phyloP scores from a whole-genome alignment of 768 basidiomycete genomes.

The Tylopilus sp. region DNA sequence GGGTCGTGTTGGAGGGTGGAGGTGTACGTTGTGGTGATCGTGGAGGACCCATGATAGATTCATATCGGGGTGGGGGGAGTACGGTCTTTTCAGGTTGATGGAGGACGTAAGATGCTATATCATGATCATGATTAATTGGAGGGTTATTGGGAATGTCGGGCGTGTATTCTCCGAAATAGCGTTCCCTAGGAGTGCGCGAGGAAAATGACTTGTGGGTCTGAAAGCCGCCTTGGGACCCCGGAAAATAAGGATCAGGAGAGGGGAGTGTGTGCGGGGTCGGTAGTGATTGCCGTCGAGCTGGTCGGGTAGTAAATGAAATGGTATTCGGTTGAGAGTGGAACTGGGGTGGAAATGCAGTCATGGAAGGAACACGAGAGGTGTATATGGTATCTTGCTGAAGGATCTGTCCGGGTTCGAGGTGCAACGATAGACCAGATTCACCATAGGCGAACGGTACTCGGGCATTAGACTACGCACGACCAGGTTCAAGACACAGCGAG shows the following conservation, averaged over 20 bases:
- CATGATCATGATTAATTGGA: slow-evolving; percentile 8
- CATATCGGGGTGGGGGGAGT: slow-evolving; percentile 22
- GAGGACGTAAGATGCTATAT: slow-evolving; percentile 13
- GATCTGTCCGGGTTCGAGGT: slow-evolving; percentile 54
- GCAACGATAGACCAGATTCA: slow-evolving; percentile 41
- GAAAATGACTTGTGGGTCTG: slow-evolving; percentile 4
- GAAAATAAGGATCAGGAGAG: neutral
- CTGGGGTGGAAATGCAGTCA: slow-evolving; percentile 2
- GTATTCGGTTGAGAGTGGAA: slow-evolving; percentile 2
- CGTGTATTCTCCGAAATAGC: slow-evolving; percentile 6
- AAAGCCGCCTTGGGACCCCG: neutral
- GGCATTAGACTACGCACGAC: slow-evolving; percentile 9
- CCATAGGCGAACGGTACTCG: neutral
- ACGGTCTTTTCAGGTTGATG: slow-evolving; percentile 11
- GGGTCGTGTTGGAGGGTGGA: neutral
- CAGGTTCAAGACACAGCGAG: slow-evolving; percentile 9
- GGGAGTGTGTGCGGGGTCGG: slow-evolving; percentile 5
- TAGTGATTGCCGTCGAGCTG: slow-evolving; percentile 12
- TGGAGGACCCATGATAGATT: slow-evolving; percentile 12
- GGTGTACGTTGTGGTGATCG: slow-evolving; percentile 8
- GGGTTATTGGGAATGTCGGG: slow-evolving; percentile 6
- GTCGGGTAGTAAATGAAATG: neutral
- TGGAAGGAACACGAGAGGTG: neutral
- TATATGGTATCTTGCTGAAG: slow-evolving; percentile 37
- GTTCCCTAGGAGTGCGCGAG: slow-evolving; percentile 15